These are phyloP conservation scores for Viola pubescens DNA, from an alignment of 441 rosid genomes.

Conservation along the genomic window DNA sequence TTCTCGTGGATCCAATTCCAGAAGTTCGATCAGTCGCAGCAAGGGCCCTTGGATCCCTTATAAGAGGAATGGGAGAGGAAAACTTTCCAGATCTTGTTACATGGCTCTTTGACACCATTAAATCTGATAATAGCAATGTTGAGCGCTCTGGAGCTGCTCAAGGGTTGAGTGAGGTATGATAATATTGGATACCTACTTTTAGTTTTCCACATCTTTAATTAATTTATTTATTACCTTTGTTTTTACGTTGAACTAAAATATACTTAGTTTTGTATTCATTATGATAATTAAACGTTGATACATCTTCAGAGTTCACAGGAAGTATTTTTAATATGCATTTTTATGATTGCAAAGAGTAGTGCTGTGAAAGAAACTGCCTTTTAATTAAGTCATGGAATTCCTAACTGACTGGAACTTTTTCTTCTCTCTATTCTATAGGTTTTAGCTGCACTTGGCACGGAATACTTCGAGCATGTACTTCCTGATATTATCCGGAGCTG, in stretches of 20 bases:
- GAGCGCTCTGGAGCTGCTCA: conserved; percentile 99
- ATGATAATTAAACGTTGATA: too few relatives aligned
- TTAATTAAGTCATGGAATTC: too few relatives aligned
- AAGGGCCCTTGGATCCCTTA: conserved; percentile 96
- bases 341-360: too few relatives aligned
- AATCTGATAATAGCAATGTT: conserved; percentile 94
- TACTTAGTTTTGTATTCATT: too few relatives aligned
- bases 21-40: conserved; percentile 99
- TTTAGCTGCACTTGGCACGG: conserved; percentile 34
- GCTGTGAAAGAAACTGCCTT: too few relatives aligned
- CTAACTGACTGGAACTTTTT: neutral
- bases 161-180: conserved; percentile 96
- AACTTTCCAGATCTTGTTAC: conserved; percentile 99
- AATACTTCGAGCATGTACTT: conserved; percentile 74
- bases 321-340: too few relatives aligned
- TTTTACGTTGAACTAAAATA: too few relatives aligned
- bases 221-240: too few relatives aligned
- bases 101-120: conserved; percentile 94
- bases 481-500: conserved; percentile 85
- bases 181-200: conserved; percentile 27
- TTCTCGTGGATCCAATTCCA: conserved; percentile 85
- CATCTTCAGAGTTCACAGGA: too few relatives aligned
- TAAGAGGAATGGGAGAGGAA: conserved; percentile 99
- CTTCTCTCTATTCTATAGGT: conserved; percentile 15
- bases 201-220: too few relatives aligned